Base-by-base conservation (phyloP, 768 basidiomycete genomes). In the Hemileccinum rubropunctum region DNA sequence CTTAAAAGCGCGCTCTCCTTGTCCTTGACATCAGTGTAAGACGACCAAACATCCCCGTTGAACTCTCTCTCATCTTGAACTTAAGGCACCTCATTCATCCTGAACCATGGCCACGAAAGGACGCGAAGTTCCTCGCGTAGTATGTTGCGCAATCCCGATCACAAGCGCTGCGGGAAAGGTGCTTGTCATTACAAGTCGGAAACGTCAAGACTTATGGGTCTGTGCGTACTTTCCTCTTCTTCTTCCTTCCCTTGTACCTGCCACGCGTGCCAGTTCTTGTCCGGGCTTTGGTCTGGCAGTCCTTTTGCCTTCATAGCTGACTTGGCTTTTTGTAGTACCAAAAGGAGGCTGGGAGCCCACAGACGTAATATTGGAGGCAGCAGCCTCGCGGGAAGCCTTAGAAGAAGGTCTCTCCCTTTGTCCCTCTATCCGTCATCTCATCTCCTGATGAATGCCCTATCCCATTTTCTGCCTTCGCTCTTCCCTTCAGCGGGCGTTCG, bases 361-460 rank as follows among this genome's bases (percentile, higher is more conserved):
- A 50, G 91, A 93, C 79, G 83, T 78, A 61, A 77, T 76, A 70
- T 74, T 92, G 63, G 89, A 91, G 77, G 84, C 82, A 74, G 91
- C 91, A 67, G 91, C 91, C 74, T 86, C 82, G 63, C 81, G 91
- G 71, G 91, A 93, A 83, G 91, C 91, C 73, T 77, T 87, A 71
- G 91, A 93, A 88, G 91, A 93, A 92, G 91, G 91, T 93, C 88
- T 83, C 83, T 83, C 82, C 82, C 75, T 81, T 85, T 82, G 76
- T 79, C 79, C 83, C 77, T 83, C 75, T 83, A 70, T 79, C 75
- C 78, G 80, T 85, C 79, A 76, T 77, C 75, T 78, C 79, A 73
- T 71, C 78, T 81, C 83, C 82, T 86, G 77, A 86, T 81, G 71
- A 72, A 63, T 73, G 64, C 73, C 74, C 70, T 71, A 72, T 66